phyloP scores from a whole-genome alignment of 2,329 filamentous ascomycete genomes.

The Alternaria dauci region DNA sequence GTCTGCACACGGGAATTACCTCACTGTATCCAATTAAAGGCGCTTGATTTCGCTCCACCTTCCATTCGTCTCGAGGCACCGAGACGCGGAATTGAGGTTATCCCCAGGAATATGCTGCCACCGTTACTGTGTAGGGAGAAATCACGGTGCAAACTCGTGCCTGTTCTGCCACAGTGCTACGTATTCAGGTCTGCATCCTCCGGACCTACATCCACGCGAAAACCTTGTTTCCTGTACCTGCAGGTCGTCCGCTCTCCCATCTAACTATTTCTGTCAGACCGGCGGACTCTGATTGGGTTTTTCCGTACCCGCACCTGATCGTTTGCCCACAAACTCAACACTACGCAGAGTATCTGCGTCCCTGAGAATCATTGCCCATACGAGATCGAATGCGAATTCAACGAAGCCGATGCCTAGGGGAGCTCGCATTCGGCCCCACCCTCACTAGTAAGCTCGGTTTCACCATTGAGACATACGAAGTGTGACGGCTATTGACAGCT shows the following conservation, averaged over 20 bases:
- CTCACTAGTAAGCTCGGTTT: neutral
- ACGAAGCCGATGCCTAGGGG: neutral
- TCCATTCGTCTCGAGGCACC: neutral
- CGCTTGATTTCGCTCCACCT: conserved; percentile 9
- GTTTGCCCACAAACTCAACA: conserved; percentile 7
- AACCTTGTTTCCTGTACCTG: conserved; percentile 18
- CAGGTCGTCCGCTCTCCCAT: conserved; percentile 1
- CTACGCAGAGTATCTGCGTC: neutral
- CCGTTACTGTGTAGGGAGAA: neutral
- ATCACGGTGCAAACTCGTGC: neutral
- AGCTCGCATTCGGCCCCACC: neutral
- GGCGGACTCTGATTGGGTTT: neutral
- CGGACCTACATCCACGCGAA: neutral
- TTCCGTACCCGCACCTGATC: conserved; percentile 1
- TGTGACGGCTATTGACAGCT: neutral
- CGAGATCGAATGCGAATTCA: neutral
- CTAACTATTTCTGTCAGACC: conserved; percentile 6
- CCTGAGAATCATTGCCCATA: neutral
- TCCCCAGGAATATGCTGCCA: conserved; percentile 5
- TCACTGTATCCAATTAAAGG: conserved; percentile 2
- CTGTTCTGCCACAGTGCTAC: neutral
- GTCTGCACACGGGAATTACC: conserved; percentile 6
- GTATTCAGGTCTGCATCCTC: neutral
- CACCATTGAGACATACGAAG: neutral
- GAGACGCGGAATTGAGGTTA: neutral